These are phyloP conservation scores for Yamadazyma olivae DNA, from an alignment of 805 yeast species.

Conservation along the genomic window DNA sequence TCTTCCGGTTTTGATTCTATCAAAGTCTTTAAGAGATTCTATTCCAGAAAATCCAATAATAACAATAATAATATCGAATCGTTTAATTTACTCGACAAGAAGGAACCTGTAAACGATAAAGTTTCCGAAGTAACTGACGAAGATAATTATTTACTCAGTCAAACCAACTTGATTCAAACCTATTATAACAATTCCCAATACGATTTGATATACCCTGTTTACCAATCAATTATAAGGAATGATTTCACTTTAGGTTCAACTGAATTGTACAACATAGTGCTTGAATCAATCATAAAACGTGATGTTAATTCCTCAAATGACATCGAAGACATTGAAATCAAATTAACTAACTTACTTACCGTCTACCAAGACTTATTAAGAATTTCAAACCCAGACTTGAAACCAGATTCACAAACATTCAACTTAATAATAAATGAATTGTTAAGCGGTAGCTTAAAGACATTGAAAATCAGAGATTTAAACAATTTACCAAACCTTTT, in stretches of 20 bases:
- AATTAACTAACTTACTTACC: slow-evolving; percentile 58
- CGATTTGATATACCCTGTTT: slow-evolving; percentile 36
- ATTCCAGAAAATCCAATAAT: background rate
- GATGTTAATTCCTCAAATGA: slow-evolving; percentile 28
- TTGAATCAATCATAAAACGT: slow-evolving; percentile 53
- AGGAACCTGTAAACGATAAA: background rate
- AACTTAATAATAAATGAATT: slow-evolving; percentile 47
- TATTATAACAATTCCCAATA: slow-evolving; percentile 18
- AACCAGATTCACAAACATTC: slow-evolving; percentile 58
- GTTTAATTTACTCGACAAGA: background rate
- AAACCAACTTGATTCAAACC: slow-evolving; percentile 5
- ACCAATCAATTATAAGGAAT: slow-evolving; percentile 39
- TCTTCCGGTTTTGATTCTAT: background rate
- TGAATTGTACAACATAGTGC: slow-evolving; percentile 50
- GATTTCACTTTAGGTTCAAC: slow-evolving; percentile 44
- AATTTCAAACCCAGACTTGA: slow-evolving; percentile 19
- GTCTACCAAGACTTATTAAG: slow-evolving; percentile 64
- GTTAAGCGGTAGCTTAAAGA: slow-evolving; percentile 49
- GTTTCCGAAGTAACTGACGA: background rate
- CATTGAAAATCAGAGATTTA: slow-evolving; percentile 5
- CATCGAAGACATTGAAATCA: slow-evolving; percentile 48
- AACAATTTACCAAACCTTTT: slow-evolving; percentile 9
- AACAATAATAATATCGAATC: background rate
- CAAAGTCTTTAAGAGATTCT: background rate
- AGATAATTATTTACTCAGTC: slow-evolving; percentile 1